A percentile compares a stretch with the other conserved stretches of the same genome.
Evolutionary conservation across 805 yeast genomes (phyloP).

Genomic region (Myxozyma nipponensis): DNA sequence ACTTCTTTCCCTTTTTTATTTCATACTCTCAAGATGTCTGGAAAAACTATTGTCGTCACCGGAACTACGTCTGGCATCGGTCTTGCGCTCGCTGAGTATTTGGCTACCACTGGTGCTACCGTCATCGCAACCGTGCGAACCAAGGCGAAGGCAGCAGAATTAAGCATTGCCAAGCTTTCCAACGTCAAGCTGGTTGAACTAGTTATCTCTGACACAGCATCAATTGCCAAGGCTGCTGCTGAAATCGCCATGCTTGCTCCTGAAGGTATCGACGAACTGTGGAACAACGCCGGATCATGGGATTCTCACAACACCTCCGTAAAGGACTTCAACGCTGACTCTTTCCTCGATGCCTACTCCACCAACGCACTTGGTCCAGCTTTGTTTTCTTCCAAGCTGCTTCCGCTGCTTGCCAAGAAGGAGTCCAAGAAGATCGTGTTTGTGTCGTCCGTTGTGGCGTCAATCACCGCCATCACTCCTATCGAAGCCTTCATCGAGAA

Average conservation of each 20-base stretch:
- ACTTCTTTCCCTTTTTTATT: too few relatives aligned
- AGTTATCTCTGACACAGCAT: neutral
- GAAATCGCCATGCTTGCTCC: neutral
- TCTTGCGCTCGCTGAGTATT: neutral
- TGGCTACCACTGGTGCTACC: neutral
- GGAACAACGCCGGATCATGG: neutral
- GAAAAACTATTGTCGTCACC: neutral
- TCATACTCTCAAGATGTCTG: too few relatives aligned
- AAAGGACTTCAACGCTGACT: too few relatives aligned
- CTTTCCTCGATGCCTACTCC: neutral
- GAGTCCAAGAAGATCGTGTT: slow-evolving; percentile 1
- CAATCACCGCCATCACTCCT: neutral
- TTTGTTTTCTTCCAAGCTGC: neutral
- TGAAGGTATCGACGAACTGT: slow-evolving; percentile 1
- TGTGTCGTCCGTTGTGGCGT: neutral
- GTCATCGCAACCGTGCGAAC: slow-evolving; percentile 1
- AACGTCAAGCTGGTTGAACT: neutral
- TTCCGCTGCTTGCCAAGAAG: slow-evolving; percentile 1
- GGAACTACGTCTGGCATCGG: too few relatives aligned
- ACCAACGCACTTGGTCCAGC: slow-evolving; percentile 1
- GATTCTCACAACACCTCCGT: neutral
- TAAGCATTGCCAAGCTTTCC: neutral
- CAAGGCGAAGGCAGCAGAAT: neutral
- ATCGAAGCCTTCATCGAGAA: neutral
- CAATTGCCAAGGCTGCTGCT: neutral